Evolutionary conservation across 1,284 basidiomycete genomes (phyloP).

Genomic region (Phylloboletellus chloephorus): DNA sequence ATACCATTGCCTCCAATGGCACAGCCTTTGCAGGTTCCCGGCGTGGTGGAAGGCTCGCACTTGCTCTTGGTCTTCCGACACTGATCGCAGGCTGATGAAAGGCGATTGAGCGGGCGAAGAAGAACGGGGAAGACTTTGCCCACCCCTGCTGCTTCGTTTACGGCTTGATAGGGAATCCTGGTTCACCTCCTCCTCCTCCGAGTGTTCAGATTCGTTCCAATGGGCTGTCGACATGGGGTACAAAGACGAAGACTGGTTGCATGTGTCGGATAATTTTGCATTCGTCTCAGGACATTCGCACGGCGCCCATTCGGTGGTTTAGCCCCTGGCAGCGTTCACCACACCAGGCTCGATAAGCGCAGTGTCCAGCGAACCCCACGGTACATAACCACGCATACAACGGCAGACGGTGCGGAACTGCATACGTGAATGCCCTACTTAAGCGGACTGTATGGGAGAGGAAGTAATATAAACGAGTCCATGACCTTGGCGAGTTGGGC

Average conservation of each 20-base stretch:
- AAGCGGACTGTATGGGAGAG: conserved; percentile 75
- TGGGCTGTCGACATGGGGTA: conserved; percentile 31
- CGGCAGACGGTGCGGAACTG: not conserved
- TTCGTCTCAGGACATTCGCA: conserved; percentile 18
- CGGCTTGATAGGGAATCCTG: conserved; percentile 39
- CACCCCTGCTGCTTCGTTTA: conserved; percentile 69
- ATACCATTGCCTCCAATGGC: conserved; percentile 54
- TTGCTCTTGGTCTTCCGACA: conserved; percentile 85
- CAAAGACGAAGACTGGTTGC: conserved; percentile 21
- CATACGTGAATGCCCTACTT: conserved; percentile 42
- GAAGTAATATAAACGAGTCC: conserved; percentile 72
- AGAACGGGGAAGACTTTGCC: conserved; percentile 8
- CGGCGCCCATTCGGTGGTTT: conserved; percentile 11
- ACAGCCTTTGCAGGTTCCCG: conserved; percentile 65
- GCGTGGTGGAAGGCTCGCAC: conserved; percentile 59
- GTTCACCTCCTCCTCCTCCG: conserved; percentile 54
- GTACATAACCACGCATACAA: no score
- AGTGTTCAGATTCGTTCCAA: conserved; percentile 53
- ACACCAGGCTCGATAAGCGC: no score
- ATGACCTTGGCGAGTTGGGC: conserved; percentile 70
- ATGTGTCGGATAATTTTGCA: conserved; percentile 7
- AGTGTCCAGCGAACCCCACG: no score
- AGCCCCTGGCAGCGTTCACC: conserved; percentile 13
- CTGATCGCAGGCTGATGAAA: conserved; percentile 65
- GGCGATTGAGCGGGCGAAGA: conserved; percentile 8